A percentile compares a stretch with the other conserved stretches of the same genome.
Evolutionary conservation across 805 yeast species (phyloP).

Genomic region (Helenozyma baotianmanensis): DNA sequence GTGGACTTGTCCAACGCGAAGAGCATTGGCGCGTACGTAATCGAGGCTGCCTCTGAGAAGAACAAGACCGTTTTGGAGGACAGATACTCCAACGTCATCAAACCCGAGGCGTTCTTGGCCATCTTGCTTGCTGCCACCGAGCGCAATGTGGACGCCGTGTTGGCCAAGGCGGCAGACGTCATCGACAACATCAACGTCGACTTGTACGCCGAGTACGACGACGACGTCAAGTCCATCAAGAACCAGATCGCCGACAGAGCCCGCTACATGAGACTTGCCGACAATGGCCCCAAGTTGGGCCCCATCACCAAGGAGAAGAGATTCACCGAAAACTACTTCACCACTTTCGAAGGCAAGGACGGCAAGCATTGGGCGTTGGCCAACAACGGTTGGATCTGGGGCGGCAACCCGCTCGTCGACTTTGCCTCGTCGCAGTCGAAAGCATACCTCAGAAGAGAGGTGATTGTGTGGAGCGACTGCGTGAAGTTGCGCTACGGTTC

Average conservation of each 20-base stretch:
- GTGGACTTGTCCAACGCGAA: slow-evolving; percentile 35
- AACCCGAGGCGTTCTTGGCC: slow-evolving; percentile 47
- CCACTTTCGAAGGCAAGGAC: slow-evolving; percentile 51
- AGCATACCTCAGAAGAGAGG: slow-evolving; percentile 86
- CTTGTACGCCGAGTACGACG: slow-evolving; percentile 69
- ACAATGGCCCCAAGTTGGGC: slow-evolving; percentile 78
- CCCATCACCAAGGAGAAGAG: slow-evolving; percentile 50
- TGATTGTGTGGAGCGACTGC: slow-evolving; percentile 97
- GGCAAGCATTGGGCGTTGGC: slow-evolving; percentile 73
- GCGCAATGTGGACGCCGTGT: slow-evolving; percentile 16
- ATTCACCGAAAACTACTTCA: slow-evolving; percentile 82
- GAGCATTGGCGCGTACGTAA: slow-evolving; percentile 46
- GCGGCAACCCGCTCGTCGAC: slow-evolving; percentile 88
- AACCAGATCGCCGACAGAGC: slow-evolving; percentile 73
- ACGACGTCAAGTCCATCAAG: slow-evolving; percentile 60
- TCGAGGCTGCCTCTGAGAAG: slow-evolving; percentile 35
- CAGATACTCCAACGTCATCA: slow-evolving; percentile 53
- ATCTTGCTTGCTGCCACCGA: slow-evolving; percentile 36
- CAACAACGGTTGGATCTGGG: slow-evolving; percentile 99
- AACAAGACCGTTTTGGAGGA: slow-evolving; percentile 42
- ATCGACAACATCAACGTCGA: slow-evolving; percentile 76
- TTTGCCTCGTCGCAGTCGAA: slow-evolving; percentile 79
- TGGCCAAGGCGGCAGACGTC: slow-evolving; percentile 43
- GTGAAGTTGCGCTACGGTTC: slow-evolving; percentile 85
- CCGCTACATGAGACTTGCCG: slow-evolving; percentile 70